These are phyloP conservation scores for Fusarium buharicum DNA, from an alignment of 2,329 filamentous ascomycete genomes.

Conservation along the genomic window DNA sequence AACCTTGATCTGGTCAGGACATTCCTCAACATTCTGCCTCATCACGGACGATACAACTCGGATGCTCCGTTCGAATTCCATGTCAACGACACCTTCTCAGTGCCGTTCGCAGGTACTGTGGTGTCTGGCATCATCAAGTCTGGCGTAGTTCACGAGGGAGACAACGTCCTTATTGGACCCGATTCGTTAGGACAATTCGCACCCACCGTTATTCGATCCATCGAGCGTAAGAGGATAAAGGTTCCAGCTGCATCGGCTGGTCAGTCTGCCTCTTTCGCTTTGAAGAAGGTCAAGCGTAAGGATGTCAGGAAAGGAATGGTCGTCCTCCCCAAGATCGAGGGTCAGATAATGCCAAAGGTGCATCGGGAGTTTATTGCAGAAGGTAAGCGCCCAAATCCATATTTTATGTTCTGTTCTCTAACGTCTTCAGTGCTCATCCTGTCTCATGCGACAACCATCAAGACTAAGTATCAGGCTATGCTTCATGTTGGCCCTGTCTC, in stretches of 20 bases:
- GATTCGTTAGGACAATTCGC: conserved; percentile 91
- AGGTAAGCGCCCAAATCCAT: conserved; percentile 56
- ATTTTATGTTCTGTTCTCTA: conserved; percentile 1
- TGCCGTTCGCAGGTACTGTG: conserved; percentile 95
- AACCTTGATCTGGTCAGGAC: conserved; percentile 89
- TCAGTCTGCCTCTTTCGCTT: conserved; percentile 90
- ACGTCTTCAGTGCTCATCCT: conserved; percentile 79
- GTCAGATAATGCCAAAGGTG: conserved; percentile 75
- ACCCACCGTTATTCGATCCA: conserved; percentile 86
- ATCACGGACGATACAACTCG: conserved; percentile 91
- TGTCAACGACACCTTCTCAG: conserved; percentile 97
- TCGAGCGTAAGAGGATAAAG: conserved; percentile 91
- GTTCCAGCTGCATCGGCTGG: conserved; percentile 90
- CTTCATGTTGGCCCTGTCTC: conserved; percentile 94
- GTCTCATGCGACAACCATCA: conserved; percentile 96
- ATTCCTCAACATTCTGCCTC: conserved; percentile 94
- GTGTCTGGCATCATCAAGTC: conserved; percentile 93
- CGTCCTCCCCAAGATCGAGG: conserved; percentile 84
- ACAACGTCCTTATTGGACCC: conserved; percentile 87
- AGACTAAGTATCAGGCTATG: conserved; percentile 97
- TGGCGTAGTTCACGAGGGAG: conserved; percentile 89
- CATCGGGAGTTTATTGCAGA: conserved; percentile 82
- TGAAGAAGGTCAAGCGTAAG: conserved; percentile 87
- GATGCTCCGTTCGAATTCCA: conserved; percentile 93
- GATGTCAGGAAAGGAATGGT: conserved; percentile 99